Evolutionary conservation across 2,329 filamentous ascomycete genomes (phyloP).

Genomic region (Pyrenophora tritici-repentis): DNA sequence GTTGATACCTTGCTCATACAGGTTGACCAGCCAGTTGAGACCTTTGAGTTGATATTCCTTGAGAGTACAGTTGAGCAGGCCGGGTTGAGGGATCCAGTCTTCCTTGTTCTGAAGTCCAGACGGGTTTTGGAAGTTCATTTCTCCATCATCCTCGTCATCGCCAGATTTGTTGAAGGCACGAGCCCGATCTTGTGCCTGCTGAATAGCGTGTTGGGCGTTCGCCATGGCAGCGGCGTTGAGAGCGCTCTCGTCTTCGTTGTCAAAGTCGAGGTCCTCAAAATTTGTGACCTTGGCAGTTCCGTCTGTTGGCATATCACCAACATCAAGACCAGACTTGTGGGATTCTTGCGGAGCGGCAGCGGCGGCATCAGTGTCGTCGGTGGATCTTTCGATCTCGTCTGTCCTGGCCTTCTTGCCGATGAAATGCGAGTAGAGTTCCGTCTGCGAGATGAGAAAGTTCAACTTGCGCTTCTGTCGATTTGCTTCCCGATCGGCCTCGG

Average conservation of each 20-base stretch:
- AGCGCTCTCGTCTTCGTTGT: constrained; percentile 86
- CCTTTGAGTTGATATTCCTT: constrained; percentile 99
- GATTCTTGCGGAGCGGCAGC: constrained; percentile 46
- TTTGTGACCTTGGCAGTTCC: constrained; percentile 78
- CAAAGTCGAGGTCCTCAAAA: constrained; percentile 94
- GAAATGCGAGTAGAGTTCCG: constrained; percentile 98
- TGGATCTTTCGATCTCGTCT: constrained; percentile 88
- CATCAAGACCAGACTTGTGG: constrained; percentile 53
- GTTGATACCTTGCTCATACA: constrained; percentile 99
- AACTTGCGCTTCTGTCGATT: constrained; percentile 98
- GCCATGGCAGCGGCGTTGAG: constrained; percentile 86
- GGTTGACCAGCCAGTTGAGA: constrained; percentile 97
- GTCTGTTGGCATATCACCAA: constrained; percentile 55
- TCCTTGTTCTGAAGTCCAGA: constrained; percentile 93
- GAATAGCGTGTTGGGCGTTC: constrained; percentile 93
- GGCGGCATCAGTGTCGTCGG: constrained; percentile 68
- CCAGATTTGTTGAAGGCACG: constrained; percentile 82
- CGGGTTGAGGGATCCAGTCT: constrained; percentile 78
- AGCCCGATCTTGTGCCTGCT: constrained; percentile 91
- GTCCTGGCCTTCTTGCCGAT: constrained; percentile 99
- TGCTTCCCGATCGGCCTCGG: constrained; percentile 95
- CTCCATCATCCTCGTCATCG: constrained; percentile 70
- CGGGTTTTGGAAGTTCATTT: constrained; percentile 99
- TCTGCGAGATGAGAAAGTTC: constrained; percentile 99
- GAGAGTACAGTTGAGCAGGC: constrained; percentile 87